Percentiles rank a stretch among this genome's conserved stretches.
Evolutionary conservation across 2,329 filamentous ascomycete species (phyloP).

Genomic region (Xylaria sp.): DNA sequence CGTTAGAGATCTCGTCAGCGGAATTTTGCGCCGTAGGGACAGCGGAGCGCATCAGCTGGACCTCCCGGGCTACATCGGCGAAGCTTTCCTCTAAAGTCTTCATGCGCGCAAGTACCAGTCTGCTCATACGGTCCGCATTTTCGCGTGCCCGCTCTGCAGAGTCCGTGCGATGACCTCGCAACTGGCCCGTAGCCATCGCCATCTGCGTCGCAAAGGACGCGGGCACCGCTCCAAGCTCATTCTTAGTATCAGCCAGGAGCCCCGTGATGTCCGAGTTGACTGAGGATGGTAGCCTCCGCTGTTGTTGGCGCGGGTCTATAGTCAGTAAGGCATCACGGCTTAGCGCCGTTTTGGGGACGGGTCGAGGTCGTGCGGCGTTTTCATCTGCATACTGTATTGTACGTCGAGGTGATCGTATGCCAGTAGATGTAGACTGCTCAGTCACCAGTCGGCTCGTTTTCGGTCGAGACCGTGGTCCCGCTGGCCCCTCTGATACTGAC

Average conservation of each 20-base stretch:
- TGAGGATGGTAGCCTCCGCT: conserved; percentile 63
- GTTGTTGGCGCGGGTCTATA: conserved; percentile 57
- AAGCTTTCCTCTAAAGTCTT: conserved; percentile 93
- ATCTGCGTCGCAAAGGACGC: conserved; percentile 86
- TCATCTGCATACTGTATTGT: conserved; percentile 56
- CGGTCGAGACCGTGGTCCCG: conserved; percentile 49
- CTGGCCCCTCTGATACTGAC: conserved; percentile 55
- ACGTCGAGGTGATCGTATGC: conserved; percentile 59
- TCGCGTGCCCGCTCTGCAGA: conserved; percentile 50
- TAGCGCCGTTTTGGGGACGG: conserved; percentile 67
- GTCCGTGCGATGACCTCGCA: conserved; percentile 56
- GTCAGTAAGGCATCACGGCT: conserved; percentile 66
- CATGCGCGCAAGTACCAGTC: conserved; percentile 88
- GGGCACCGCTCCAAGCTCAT: conserved; percentile 71
- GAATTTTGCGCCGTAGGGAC: conserved; percentile 64
- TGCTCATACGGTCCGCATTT: conserved; percentile 75
- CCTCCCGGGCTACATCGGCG: conserved; percentile 83
- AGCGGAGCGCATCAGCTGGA: conserved; percentile 69
- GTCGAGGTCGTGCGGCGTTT: conserved; percentile 62
- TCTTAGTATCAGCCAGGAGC: conserved; percentile 61
- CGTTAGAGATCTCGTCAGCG: conserved; percentile 54
- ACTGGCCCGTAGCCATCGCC: conserved; percentile 74
- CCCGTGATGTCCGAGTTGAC: conserved; percentile 72
- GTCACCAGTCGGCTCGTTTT: conserved; percentile 53
- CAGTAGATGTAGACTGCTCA: conserved; percentile 52